Evolutionary conservation across 1,284 basidiomycete genomes (phyloP).

Genomic region (Boletus coffeatus): DNA sequence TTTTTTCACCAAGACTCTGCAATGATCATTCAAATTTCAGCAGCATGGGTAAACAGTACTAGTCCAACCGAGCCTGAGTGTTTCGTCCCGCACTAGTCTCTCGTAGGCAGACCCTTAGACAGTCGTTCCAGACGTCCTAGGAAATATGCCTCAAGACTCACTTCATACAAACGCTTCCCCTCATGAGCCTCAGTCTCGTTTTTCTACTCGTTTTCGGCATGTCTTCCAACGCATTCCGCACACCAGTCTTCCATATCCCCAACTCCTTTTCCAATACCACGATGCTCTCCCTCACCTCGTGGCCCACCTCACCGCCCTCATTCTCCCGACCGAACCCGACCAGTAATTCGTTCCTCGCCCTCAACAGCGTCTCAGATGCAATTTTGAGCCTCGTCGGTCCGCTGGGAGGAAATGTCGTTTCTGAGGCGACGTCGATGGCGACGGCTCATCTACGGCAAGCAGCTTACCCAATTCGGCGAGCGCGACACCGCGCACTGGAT

Average conservation of each 20-base stretch:
- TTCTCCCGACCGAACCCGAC: conserved; percentile 58
- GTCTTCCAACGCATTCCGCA: conserved; percentile 28
- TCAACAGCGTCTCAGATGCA: conserved; percentile 59
- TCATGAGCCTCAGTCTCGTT: too few species aligned
- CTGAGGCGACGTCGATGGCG: conserved; percentile 29
- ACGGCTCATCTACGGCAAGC: conserved; percentile 67
- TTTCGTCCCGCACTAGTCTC: too few species aligned
- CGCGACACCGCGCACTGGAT: conserved; percentile 76
- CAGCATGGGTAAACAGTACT: too few species aligned
- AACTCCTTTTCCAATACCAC: conserved; percentile 65
- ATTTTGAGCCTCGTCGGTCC: conserved; percentile 56
- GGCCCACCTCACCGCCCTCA: conserved; percentile 60
- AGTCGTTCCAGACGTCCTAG: too few species aligned
- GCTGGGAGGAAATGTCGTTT: conserved; percentile 51
- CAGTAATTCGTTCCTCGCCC: conserved; percentile 54
- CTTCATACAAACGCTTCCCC: background rate
- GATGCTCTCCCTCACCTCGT: conserved; percentile 47
- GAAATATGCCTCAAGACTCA: background rate
- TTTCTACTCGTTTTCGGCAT: background rate
- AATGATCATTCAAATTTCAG: too few species aligned
- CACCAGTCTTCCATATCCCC: conserved; percentile 47
- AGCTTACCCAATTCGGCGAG: conserved; percentile 80
- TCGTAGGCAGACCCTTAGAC: too few species aligned
- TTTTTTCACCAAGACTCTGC: too few species aligned
- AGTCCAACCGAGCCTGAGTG: too few species aligned